phyloP scores from a whole-genome alignment of 176 grass and related monocot species.

The Oryza brachyantha region DNA sequence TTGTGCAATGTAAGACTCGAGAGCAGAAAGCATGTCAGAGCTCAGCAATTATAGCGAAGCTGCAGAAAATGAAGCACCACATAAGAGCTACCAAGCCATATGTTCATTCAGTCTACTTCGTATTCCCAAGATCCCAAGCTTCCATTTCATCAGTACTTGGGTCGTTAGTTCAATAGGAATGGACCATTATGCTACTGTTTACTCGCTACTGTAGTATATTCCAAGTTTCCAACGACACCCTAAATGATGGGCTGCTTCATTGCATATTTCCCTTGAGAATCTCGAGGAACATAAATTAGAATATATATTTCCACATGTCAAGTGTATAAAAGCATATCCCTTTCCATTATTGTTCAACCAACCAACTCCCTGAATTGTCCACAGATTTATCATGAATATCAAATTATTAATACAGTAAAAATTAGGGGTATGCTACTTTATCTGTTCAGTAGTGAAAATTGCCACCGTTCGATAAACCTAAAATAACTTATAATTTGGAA shows the following conservation, averaged over 20 bases:
- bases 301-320: background rate
- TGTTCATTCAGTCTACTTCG: background rate
- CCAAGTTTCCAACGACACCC: background rate
- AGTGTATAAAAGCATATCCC: background rate
- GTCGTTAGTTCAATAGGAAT: background rate
- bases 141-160: background rate
- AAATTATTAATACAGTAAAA: background rate
- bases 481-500: no score
- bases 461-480: background rate
- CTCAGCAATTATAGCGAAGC: background rate
- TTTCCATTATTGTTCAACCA: constrained; percentile 7
- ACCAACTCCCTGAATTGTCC: background rate
- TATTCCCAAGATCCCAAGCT: background rate
- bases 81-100: background rate
- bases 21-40: background rate
- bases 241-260: background rate
- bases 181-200: background rate
- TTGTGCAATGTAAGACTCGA: background rate
- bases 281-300: background rate
- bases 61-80: background rate
- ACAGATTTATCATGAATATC: background rate
- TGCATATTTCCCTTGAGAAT: background rate
- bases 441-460: background rate
- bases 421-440: background rate
- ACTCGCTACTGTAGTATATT: background rate